Base-by-base conservation (phyloP, 2,329 filamentous ascomycete species). In the Emmonsiellopsis sp. region DNA sequence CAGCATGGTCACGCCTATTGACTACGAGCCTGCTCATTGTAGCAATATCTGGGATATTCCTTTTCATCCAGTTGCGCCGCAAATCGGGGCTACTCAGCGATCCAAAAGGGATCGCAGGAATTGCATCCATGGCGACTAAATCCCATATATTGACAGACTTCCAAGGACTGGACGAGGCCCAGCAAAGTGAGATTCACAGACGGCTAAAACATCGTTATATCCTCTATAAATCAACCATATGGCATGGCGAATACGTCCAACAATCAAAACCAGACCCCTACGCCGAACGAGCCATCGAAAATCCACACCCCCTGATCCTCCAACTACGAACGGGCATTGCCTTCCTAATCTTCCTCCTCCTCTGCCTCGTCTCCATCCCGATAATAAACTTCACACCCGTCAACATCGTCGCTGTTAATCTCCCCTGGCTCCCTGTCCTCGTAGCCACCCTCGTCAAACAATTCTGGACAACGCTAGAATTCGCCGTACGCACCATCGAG, bases 151-250 rank as follows among this genome's bases (percentile, higher is more conserved):
- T 76, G 7, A 65, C 69, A n/a, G 73, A 76, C 51, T 76, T 76
- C 53, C 66, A 69, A 30, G 72, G 70, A 2, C 63, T 76, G 30
- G 75, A 78, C 52, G 68, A 67, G 15, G 73, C 71, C 1, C 67
- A 67, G 5, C 61, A 72, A 16, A 59, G 67, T 5, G 67, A 70
- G 44, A 77, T 78, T 35, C 74, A 77, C 57, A 72, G 73, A 56
- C 67, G 70, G 55, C 65, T 78, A 2, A 66, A 68, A 7, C 66
- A 75, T 53, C 70, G 73, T 35, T 78, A 76, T 54, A 73, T 76
- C 35, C 59, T 78, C 9, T 74, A 77, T 61, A 77, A 77, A 59
- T 75, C 73, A 31, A 75, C 73, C 7, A 68, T 78, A 10, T 78
- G 75, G 75, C 75, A 78, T 54, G 75, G 75, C 50, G 74, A 76